Percentiles rank a stretch among this genome's conserved stretches.
Evolutionary conservation across 139 green algal species (phyloP).

Genomic region (Eudorina sp.): DNA sequence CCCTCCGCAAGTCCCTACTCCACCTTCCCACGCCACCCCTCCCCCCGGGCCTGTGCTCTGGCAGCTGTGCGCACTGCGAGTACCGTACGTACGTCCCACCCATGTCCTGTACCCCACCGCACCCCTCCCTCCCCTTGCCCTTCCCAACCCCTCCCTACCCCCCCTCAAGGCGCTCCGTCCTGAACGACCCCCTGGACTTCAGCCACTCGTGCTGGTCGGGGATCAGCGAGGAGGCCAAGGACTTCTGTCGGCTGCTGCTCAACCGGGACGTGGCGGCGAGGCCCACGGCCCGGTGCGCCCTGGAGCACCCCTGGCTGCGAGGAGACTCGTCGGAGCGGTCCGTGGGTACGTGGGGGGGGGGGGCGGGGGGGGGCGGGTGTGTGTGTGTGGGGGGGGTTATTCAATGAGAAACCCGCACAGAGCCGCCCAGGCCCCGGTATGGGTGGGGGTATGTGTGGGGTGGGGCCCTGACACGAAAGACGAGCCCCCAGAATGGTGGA

Average conservation of each 20-base stretch:
- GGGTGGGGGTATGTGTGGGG: no score
- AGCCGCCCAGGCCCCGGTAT: no score
- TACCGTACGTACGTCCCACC: no score
- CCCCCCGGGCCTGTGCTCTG: no score
- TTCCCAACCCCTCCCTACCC: neutral
- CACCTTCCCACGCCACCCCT: no score
- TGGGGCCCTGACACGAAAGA: no score
- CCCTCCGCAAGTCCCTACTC: no score
- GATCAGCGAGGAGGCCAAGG: slow-evolving; percentile 83
- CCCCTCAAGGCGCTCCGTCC: slow-evolving; percentile 51
- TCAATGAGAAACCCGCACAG: no score
- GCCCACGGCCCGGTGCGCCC: slow-evolving; percentile 80
- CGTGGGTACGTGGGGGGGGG: slow-evolving; percentile 16
- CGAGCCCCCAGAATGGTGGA: no score
- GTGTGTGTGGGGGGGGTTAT: no score
- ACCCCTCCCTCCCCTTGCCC: neutral
- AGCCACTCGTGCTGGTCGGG: slow-evolving; percentile 75
- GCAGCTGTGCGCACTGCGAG: no score
- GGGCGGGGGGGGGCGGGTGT: neutral
- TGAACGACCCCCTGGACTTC: slow-evolving; percentile 59
- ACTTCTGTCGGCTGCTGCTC: slow-evolving; percentile 85
- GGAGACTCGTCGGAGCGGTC: slow-evolving; percentile 53
- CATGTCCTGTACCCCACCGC: no score
- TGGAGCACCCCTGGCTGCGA: slow-evolving; percentile 76
- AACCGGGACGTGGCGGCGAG: slow-evolving; percentile 76